Conservation (phyloP, 176 grass and related monocot genomes). For the Phyllostachys edulis region DNA sequence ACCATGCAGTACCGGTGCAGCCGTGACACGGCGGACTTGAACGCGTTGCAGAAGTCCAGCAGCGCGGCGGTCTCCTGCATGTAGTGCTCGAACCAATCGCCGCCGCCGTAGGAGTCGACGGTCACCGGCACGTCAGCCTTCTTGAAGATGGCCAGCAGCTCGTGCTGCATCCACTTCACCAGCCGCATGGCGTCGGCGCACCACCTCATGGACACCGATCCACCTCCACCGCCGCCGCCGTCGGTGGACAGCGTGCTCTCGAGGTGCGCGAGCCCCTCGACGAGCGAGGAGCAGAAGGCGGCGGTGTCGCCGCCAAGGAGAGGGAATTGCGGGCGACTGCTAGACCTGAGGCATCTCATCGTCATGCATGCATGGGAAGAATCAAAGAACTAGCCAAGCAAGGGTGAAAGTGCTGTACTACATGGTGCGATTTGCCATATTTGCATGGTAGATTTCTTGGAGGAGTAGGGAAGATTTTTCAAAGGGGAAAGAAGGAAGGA, state of each 20-base stretch:
- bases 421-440: background rate
- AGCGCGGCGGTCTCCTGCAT: constrained; percentile 93
- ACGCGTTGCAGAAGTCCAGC: constrained; percentile 84
- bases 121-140: constrained; percentile 53
- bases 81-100: constrained; percentile 85
- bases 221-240: background rate
- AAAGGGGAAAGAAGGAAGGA: background rate
- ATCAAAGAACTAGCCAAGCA: background rate
- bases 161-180: constrained; percentile 81
- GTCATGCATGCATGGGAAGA: background rate
- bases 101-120: background rate
- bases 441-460: constrained; percentile 23
- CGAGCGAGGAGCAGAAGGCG: constrained; percentile 70
- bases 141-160: constrained; percentile 67
- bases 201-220: constrained; percentile 68
- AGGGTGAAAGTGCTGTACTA: background rate
- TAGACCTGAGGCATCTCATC: constrained; percentile 19
- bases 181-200: constrained; percentile 70
- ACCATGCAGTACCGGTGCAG: constrained; percentile 78
- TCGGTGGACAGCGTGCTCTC: constrained; percentile 43
- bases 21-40: constrained; percentile 62
- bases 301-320: constrained; percentile 40
- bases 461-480: constrained; percentile 30
- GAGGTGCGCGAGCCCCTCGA: constrained; percentile 57
- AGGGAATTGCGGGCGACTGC: background rate